These are phyloP conservation scores for Amyloporia xantha DNA, from an alignment of 768 basidiomycete species.

Conservation along the genomic window DNA sequence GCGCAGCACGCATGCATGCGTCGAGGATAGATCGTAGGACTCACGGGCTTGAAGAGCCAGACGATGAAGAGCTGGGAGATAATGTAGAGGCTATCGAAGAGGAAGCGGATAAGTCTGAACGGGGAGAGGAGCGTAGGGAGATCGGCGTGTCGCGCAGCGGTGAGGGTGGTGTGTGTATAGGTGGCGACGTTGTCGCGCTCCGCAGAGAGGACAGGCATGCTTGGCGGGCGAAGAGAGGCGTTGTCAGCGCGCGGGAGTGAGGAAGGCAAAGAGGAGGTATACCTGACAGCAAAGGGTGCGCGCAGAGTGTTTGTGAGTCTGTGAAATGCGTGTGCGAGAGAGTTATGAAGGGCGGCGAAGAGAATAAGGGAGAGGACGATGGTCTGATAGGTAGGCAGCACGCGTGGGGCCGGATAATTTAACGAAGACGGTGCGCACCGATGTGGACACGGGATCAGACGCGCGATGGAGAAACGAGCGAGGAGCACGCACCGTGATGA, in stretches of 20 bases:
- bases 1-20: too few species aligned
- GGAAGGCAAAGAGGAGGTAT: not conserved
- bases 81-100: slow-evolving; percentile 26
- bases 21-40: not conserved
- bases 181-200: not conserved
- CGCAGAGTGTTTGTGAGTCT: not conserved
- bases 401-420: too few species aligned
- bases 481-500: too few species aligned
- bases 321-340: too few species aligned
- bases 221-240: not conserved
- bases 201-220: not conserved
- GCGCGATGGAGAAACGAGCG: too few species aligned
- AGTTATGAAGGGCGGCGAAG: too few species aligned
- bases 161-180: not conserved
- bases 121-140: slow-evolving; percentile 8
- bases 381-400: too few species aligned
- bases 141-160: not conserved
- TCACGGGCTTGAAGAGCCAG: slow-evolving; percentile 35
- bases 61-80: slow-evolving; percentile 32
- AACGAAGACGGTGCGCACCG: too few species aligned
- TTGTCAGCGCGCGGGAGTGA: not conserved
- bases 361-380: too few species aligned
- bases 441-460: too few species aligned
- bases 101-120: slow-evolving; percentile 1
- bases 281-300: too few species aligned